Conservation (phyloP, 371 early-diverging fungal genomes). For the Gilbertella persicaria region DNA sequence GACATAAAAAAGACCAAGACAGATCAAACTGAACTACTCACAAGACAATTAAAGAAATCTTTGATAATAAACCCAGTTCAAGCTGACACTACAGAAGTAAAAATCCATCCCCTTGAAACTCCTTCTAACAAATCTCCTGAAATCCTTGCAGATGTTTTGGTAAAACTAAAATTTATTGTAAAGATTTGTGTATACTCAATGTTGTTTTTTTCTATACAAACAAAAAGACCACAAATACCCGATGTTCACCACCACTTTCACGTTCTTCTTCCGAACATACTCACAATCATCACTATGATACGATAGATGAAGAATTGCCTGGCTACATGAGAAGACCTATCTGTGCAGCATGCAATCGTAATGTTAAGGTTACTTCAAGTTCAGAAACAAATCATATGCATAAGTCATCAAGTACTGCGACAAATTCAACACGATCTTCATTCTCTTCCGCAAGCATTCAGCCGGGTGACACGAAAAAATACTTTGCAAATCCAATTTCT, state of each 20-base stretch:
- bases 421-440: neutral
- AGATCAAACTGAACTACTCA: neutral
- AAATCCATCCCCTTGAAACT: slow-evolving; percentile 9
- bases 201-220: too few species aligned
- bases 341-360: slow-evolving; percentile 30
- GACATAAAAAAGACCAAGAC: neutral
- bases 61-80: too few species aligned
- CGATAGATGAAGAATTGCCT: slow-evolving; percentile 12
- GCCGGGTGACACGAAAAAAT: neutral
- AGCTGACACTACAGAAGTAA: neutral
- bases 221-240: neutral
- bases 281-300: neutral
- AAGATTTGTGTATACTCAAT: too few species aligned
- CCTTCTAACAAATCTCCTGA: slow-evolving; percentile 2
- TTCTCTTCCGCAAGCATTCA: neutral
- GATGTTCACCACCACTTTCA: neutral
- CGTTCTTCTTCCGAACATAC: neutral
- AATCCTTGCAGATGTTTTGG: slow-evolving; percentile 9
- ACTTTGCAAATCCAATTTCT: too few species aligned
- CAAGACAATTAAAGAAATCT: slow-evolving; percentile 3
- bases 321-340: slow-evolving; percentile 24
- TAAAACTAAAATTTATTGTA: neutral
- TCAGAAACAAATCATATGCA: slow-evolving; percentile 4
- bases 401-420: neutral
- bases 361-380: slow-evolving; percentile 19